Evolutionary conservation across 768 basidiomycete genomes (phyloP), one percentile per base, ranked within the genome.

Genomic region (Calocera cornea): DNA sequence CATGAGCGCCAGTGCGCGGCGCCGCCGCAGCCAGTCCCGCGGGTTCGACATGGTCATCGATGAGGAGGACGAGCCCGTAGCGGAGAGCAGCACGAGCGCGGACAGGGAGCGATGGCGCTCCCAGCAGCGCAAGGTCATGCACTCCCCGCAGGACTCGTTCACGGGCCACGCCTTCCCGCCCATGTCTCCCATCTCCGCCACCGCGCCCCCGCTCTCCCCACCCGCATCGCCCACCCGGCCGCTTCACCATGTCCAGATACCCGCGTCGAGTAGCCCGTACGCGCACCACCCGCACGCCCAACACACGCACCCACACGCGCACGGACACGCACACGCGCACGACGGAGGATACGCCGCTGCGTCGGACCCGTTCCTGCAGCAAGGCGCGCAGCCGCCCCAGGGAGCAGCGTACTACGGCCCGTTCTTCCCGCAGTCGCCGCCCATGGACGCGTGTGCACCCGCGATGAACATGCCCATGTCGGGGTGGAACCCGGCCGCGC

Each of bases 31-130:
- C 22, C 54, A 60, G 54, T 29, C 14, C 54, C 54, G 54, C 54
- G 54, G 54, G 54, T 60, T 60, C 54, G 54, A 60, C 22, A 60
- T 60, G 54, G 54, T 27, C 14, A 60, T 60, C 31, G 54, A 60
- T 19, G 54, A 60, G 31, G 54, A 12, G 14, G 14, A 14, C 27
- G 54, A 60, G 31, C 54, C 54, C 24, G 44, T 47, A 2, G 54
- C 54, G 27, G 54, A 60, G 54, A 60, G 54, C 8, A 60, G 27
- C 31, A 60, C 54, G 31, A 27, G 54, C 31, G 54, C 22, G 54
- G 54, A 60, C 22, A 27, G 27, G 27, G 54, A 60, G 54, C 54
- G 54, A 10, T 60, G 54, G 54, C 11, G 54, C 14, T 60, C 54
- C 27, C 54, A 2, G 7, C 54, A 60, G 54, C 24, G 27, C 11